Base-by-base conservation (phyloP, 2,329 filamentous ascomycete species). In the Penicillium italicum region DNA sequence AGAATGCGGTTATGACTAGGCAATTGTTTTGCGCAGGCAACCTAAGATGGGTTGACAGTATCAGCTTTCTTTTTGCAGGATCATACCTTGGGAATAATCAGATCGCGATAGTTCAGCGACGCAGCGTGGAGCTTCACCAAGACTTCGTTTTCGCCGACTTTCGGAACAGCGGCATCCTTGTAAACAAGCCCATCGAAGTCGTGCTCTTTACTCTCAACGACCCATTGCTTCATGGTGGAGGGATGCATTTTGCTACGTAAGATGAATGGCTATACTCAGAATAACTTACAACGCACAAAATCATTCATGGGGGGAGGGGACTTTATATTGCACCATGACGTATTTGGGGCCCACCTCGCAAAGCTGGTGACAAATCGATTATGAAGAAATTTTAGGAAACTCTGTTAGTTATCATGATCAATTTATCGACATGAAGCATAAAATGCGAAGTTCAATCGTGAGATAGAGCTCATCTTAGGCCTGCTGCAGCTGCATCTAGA, bases 131-230 rank as follows among this genome's bases (percentile, higher is more conserved):
- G 78, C 72, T 87, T 88, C 63, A 92, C 84, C 33, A 92, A 79
- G 6, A 91, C 87, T 26, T 92, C 85, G 58, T 82, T 82, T 52
- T 90, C 87, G 44, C 87, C 87, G 1, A 87, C 67, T 61, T 83
- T 73, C 14, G 86, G 85, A 3, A 90, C 66, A 1, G 79, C 65
- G 0, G 74, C 78, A 45, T 80, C 76, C 56, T 80, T 74, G 63
- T 82, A 81, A 64, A 79, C 72, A 37, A 91, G 77, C 40, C 77
- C 77, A 44, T 88, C 83, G 64, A 90, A 87, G 62, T 78, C 82
- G 49, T 77, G 79, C 38, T 66, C 61, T 60, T 72, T 74, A 60
- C 79, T 79, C 52, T 75, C 65, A 18, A 85, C 71, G 7, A 73
- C 78, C 83, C 83, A 86, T 66, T 80, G 76, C 65, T 80, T 81